Evolutionary conservation across 139 green algal species (phyloP).

Genomic region (Chlamydomonas sphaeroides): DNA sequence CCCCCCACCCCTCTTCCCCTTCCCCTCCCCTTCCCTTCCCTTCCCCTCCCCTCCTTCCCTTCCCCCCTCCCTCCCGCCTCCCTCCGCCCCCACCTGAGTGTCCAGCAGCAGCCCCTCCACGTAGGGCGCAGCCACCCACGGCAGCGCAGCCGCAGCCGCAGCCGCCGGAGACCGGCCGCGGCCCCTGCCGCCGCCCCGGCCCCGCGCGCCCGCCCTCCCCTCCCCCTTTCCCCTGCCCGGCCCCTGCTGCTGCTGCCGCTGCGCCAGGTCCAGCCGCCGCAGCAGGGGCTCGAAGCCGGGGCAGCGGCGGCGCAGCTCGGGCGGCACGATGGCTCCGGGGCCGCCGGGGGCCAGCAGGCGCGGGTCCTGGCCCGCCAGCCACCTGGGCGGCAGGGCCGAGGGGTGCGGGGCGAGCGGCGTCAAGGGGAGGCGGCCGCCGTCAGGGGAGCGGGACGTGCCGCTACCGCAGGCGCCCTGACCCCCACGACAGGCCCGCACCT

Average conservation of each 20-base stretch:
- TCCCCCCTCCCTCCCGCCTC: not conserved
- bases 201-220: not conserved
- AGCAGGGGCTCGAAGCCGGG: slow-evolving; percentile 11
- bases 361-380: not conserved
- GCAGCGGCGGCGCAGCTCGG: not conserved
- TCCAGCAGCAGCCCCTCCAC: slow-evolving; percentile 58
- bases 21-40: not conserved
- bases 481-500: not conserved
- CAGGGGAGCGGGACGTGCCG: too few species aligned
- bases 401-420: too few species aligned
- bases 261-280: slow-evolving; percentile 10
- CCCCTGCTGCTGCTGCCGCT: too few species aligned
- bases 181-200: not conserved
- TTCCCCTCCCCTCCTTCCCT: too few species aligned
- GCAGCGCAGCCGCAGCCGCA: not conserved
- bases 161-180: not conserved
- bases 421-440: too few species aligned
- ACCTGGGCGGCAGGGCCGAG: not conserved
- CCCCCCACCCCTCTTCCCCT: not conserved
- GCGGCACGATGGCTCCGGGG: not conserved
- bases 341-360: not conserved
- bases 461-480: too few species aligned
- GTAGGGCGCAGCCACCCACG: slow-evolving; percentile 45
- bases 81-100: slow-evolving; percentile 49
- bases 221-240: not conserved